Conservation (phyloP, 2,329 filamentous ascomycete genomes). For the Hypoxylon sp. region DNA sequence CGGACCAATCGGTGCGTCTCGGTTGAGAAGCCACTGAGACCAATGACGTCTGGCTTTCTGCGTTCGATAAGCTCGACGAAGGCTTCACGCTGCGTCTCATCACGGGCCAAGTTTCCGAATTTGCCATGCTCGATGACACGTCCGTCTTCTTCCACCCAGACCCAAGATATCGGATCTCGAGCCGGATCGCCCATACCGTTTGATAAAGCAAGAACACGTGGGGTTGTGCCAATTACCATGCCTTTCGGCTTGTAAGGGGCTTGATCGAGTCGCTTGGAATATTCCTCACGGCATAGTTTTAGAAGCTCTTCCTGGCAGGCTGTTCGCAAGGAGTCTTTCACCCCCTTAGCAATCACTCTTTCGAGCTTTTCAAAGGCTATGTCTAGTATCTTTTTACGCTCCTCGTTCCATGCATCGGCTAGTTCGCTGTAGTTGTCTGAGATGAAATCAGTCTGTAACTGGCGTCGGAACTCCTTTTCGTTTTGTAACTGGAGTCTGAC, state of each 20-base stretch:
- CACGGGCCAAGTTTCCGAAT: conserved; percentile 79
- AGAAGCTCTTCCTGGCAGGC: conserved; percentile 93
- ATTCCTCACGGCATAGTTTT: conserved; percentile 87
- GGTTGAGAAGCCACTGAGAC: conserved; percentile 85
- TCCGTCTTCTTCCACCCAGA: conserved; percentile 92
- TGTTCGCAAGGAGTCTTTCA: conserved; percentile 92
- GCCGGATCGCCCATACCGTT: conserved; percentile 79
- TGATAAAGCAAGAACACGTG: conserved; percentile 85
- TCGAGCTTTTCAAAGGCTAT: conserved; percentile 83
- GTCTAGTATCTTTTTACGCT: conserved; percentile 86
- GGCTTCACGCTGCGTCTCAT: conserved; percentile 70
- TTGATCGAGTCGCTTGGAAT: conserved; percentile 89
- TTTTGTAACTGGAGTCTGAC: conserved; percentile 82
- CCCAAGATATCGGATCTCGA: conserved; percentile 87
- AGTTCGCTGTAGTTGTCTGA: conserved; percentile 96
- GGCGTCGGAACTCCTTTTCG: conserved; percentile 76
- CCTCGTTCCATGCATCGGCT: conserved; percentile 92
- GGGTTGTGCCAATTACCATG: conserved; percentile 86
- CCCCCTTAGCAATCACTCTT: conserved; percentile 83
- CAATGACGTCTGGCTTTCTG: conserved; percentile 88
- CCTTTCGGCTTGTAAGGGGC: conserved; percentile 95
- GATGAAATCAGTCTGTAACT: conserved; percentile 83
- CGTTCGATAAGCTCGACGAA: conserved; percentile 83
- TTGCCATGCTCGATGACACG: conserved; percentile 89
- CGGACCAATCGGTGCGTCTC: conserved; percentile 86